Conservation (phyloP, 768 basidiomycete species). For the Lactarius evosmus region DNA sequence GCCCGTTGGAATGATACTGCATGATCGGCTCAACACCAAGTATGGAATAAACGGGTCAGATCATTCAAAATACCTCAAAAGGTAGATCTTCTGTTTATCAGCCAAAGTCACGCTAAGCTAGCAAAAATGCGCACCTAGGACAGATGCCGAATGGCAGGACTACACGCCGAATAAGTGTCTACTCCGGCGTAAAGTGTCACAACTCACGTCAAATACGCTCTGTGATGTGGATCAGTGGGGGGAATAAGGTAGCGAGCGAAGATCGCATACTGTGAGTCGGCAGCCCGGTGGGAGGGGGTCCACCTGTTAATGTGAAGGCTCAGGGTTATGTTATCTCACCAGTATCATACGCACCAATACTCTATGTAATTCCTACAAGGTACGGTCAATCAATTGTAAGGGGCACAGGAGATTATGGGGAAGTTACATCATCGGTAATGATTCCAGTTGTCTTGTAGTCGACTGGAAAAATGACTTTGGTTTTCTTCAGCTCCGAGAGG, state of each 20-base stretch:
- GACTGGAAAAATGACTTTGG: constrained; percentile 80
- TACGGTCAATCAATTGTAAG: constrained; percentile 1
- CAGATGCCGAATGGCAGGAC: constrained; percentile 91
- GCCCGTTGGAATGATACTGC: constrained; percentile 36
- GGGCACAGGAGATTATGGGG: not conserved
- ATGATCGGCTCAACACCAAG: not conserved
- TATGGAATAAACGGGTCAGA: no score
- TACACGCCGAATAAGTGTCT: constrained; percentile 31
- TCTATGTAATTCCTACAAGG: constrained; percentile 59
- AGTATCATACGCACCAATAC: constrained; percentile 55
- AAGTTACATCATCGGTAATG: constrained; percentile 85
- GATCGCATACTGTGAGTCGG: constrained; percentile 72
- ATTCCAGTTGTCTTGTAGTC: constrained; percentile 62
- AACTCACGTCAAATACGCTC: constrained; percentile 35
- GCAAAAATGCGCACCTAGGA: constrained; percentile 52
- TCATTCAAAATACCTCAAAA: constrained; percentile 47
- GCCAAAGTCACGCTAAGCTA: constrained; percentile 5
- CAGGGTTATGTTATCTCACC: not conserved
- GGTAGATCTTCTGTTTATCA: constrained; percentile 51
- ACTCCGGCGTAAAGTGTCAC: not conserved
- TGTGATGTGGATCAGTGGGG: constrained; percentile 15
- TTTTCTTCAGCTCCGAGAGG: not conserved
- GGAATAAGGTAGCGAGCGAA: not conserved
- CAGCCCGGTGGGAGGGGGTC: constrained; percentile 79
- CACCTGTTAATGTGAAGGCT: constrained; percentile 29